phyloP scores from a whole-genome alignment of 2,329 filamentous ascomycete species.

The Lasiodiplodia sp. region DNA sequence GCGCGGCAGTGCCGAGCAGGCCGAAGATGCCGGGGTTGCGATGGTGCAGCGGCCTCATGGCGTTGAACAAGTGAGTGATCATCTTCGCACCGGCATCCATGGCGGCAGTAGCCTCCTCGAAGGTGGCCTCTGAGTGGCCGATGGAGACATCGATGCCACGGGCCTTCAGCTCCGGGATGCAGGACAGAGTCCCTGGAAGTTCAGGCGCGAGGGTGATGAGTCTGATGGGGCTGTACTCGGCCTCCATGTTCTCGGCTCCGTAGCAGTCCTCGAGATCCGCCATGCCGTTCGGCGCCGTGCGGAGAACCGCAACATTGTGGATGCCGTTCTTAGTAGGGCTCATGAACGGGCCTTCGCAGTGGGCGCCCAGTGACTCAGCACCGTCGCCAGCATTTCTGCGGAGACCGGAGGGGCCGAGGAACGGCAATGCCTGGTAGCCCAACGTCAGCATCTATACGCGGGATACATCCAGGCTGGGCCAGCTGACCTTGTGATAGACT shows the following conservation, averaged over 20 bases:
- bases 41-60: constrained; percentile 89
- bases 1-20: constrained; percentile 67
- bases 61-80: constrained; percentile 95
- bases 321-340: constrained; percentile 84
- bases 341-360: constrained; percentile 91
- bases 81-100: constrained; percentile 80
- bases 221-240: constrained; percentile 62
- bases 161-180: constrained; percentile 70
- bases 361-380: constrained; percentile 86
- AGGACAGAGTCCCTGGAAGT: constrained; percentile 70
- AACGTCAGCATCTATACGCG: constrained; percentile 25
- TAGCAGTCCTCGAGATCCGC: constrained; percentile 75
- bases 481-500: constrained; percentile 75
- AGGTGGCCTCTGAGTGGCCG: constrained; percentile 86
- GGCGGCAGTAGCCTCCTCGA: constrained; percentile 77
- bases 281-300: constrained; percentile 66
- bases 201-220: constrained; percentile 91
- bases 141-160: constrained; percentile 78
- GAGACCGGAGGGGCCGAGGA: constrained; percentile 74
- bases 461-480: background rate
- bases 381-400: constrained; percentile 70
- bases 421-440: constrained; percentile 68
- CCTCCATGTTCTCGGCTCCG: constrained; percentile 70
- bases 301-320: constrained; percentile 77
- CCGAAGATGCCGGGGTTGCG: constrained; percentile 92